phyloP scores from a whole-genome alignment of 2,329 filamentous ascomycete genomes.

The Colletotrichum liriopes region DNA sequence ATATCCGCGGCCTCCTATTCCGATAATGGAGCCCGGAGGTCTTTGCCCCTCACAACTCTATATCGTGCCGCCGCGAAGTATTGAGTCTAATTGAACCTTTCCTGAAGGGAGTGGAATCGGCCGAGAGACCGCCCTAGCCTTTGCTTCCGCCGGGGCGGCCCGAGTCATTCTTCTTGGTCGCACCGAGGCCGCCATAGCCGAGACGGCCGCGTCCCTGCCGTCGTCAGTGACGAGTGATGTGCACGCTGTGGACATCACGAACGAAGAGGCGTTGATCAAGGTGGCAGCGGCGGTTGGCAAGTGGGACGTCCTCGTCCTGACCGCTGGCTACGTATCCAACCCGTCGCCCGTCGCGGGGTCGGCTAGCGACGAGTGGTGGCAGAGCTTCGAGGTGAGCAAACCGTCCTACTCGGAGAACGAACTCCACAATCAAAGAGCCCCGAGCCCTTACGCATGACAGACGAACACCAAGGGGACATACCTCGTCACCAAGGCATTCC shows the following conservation, averaged over 20 bases:
- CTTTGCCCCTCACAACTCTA: slow-evolving; percentile 2
- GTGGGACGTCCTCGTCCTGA: slow-evolving; percentile 44
- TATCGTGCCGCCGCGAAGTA: neutral
- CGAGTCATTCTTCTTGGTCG: slow-evolving; percentile 59
- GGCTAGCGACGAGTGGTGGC: slow-evolving; percentile 45
- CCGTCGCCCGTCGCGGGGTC: slow-evolving; percentile 42
- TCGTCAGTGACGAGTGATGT: slow-evolving; percentile 8
- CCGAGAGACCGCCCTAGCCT: slow-evolving; percentile 75
- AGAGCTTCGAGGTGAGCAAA: slow-evolving; percentile 45
- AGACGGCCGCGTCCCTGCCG: slow-evolving; percentile 45
- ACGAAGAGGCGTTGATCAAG: slow-evolving; percentile 15
- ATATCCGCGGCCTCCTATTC: neutral
- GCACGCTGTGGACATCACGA: slow-evolving; percentile 31
- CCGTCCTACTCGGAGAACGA: neutral
- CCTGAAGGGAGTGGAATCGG: slow-evolving; percentile 67
- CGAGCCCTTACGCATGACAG: slow-evolving; percentile 19
- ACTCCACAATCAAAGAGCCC: neutral
- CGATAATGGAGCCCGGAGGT: neutral
- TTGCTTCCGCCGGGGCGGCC: slow-evolving; percentile 57
- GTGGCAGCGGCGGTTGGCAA: slow-evolving; percentile 39
- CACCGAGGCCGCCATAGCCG: slow-evolving; percentile 49
- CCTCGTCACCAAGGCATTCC: slow-evolving; percentile 61
- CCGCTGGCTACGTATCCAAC: slow-evolving; percentile 40
- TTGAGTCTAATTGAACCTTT: slow-evolving; percentile 12
- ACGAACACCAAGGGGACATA: slow-evolving; percentile 67